Evolutionary conservation across 495 filamentous ascomycete species (phyloP).

Genomic region (Podospora tetraspora): DNA sequence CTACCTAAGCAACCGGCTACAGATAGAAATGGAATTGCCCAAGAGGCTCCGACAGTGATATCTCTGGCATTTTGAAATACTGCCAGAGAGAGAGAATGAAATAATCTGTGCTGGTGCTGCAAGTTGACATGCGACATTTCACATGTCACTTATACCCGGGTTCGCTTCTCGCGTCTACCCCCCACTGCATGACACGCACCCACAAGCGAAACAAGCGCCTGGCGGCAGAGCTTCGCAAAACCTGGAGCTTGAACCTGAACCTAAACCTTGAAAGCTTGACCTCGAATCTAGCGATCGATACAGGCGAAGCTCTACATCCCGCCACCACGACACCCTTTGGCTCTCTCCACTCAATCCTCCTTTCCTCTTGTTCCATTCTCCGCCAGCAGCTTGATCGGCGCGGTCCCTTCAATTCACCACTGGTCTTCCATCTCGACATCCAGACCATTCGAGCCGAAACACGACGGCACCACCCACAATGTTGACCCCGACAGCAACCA

Average conservation of each 20-base stretch:
- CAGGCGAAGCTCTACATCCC: neutral
- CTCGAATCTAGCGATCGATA: neutral
- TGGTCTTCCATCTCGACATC: neutral
- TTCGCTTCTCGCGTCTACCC: neutral
- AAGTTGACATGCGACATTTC: neutral
- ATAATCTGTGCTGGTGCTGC: neutral
- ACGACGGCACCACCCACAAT: slow-evolving; percentile 15
- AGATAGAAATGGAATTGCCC: neutral
- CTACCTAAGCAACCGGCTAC: too few species aligned
- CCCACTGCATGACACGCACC: neutral
- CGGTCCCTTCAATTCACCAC: slow-evolving; percentile 1
- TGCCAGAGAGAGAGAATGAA: neutral
- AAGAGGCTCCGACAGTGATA: neutral
- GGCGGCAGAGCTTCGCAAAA: neutral
- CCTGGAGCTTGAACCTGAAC: slow-evolving; percentile 1
- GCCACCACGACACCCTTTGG: neutral
- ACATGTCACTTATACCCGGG: neutral
- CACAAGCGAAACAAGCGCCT: neutral
- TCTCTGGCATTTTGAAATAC: neutral
- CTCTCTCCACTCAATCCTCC: neutral
- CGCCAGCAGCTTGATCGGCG: neutral
- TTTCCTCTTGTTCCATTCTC: neutral
- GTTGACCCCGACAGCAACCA: slow-evolving; percentile 30
- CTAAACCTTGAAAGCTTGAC: neutral
- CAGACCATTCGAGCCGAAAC: neutral